These are phyloP conservation scores for Sporothrix variecibatus DNA, from an alignment of 2,329 filamentous ascomycete species.

Conservation along the genomic window DNA sequence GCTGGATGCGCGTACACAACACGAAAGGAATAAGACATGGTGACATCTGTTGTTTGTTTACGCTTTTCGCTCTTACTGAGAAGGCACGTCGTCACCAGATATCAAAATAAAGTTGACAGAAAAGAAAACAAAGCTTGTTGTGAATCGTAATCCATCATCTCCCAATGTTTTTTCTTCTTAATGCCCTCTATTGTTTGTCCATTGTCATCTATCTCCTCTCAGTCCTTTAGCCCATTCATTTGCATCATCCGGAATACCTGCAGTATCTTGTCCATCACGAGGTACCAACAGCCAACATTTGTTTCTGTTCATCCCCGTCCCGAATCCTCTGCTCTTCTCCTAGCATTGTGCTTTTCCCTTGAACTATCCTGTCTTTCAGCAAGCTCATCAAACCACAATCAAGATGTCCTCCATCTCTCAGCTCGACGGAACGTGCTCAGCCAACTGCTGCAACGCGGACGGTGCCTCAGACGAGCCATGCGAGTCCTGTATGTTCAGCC, in stretches of 20 bases:
- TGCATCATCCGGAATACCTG: neutral
- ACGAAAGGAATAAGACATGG: neutral
- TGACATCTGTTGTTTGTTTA: neutral
- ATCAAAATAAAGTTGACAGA: neutral
- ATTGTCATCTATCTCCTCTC: neutral
- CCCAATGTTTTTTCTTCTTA: too few relatives aligned
- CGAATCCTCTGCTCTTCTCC: neutral
- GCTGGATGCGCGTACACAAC: too few relatives aligned
- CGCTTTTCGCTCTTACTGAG: neutral
- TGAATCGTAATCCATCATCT: neutral
- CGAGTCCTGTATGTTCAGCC: neutral
- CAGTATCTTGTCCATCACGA: neutral
- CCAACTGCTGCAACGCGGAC: slow-evolving; percentile 19
- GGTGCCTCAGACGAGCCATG: slow-evolving; percentile 18
- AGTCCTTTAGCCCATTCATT: neutral
- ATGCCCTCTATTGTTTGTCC: neutral
- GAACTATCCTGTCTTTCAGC: neutral
- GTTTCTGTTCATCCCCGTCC: neutral
- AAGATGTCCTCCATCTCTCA: neutral
- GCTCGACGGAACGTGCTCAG: slow-evolving; percentile 18
- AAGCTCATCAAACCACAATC: neutral
- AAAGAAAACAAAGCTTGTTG: neutral
- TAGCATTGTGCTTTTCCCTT: neutral
- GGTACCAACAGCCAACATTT: neutral
- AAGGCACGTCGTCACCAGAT: neutral